Base-by-base conservation (phyloP, 495 filamentous ascomycete species). In the Acidiella bohemica region DNA sequence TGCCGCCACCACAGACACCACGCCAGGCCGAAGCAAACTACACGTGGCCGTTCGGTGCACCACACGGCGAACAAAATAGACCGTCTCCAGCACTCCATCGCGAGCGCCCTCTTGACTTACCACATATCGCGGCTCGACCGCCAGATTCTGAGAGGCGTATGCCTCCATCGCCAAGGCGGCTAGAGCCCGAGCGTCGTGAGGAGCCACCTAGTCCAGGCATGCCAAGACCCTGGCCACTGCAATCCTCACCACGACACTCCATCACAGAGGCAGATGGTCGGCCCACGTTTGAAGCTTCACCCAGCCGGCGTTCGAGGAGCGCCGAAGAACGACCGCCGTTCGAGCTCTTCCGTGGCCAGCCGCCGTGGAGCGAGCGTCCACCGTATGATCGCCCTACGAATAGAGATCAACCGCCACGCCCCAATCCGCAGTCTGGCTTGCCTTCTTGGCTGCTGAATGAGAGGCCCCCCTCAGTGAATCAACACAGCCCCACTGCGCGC, bases 1-100 rank as follows among this genome's bases (percentile, higher is more conserved):
- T 38, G 35, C 40, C 22, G 13, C 46, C 46, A 1, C 46, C 46
- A 5, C 18, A 12, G 11, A 47, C 36, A 7, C 43, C 44, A 4
- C 36, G 36, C 9, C 36, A 39, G 23, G 12, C 13, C 12, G 36
- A 39, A 18, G 26, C 36, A n/a, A 30, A 11, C 4, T 30, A 19
- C 11, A 16, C 24, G 12, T 39, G 24, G 11, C 36, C 36, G 3
- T 29, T 39, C 3, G 36, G 4, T 30, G 23, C 36, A 13, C 34
- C 34, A 4, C 17, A 21, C n/a, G 5, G 17, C 9, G n/a, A 29
- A 12, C 22, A 37, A 12, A 10, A n/a, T 19, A n/a, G 13, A n/a
- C 11, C 16, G 24, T 25, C 41, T 20, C 23, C 31, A 2, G 23
- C 20, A 7, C 20, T 20, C 8, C 29, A 26, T 2, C n/a, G 5